Percentiles rank a stretch among this genome's conserved stretches.
Evolutionary conservation across 257 asterid genomes (phyloP).

Genomic region (Solanum microdontum): DNA sequence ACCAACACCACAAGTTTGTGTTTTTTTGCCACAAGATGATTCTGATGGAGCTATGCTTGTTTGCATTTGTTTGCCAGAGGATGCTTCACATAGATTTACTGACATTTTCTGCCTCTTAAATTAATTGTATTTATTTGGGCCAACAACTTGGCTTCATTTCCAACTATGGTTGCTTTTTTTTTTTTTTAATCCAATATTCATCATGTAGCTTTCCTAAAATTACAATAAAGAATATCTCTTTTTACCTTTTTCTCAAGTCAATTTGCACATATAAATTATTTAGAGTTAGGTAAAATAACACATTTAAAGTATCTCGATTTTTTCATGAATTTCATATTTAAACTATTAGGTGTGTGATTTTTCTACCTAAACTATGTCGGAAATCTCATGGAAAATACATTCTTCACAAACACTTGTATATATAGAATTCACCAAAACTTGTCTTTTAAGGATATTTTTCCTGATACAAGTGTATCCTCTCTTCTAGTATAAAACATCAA

Average conservation of each 20-base stretch:
- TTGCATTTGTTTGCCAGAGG: constrained; percentile 84
- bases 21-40: constrained; percentile 51
- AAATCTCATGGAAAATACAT: neutral
- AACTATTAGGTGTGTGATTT: neutral
- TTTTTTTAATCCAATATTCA: neutral
- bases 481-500: too few species aligned
- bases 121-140: neutral
- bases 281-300: neutral
- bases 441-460: too few species aligned
- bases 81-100: constrained; percentile 38
- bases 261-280: neutral
- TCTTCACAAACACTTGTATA: too few species aligned
- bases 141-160: neutral
- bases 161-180: neutral
- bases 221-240: neutral
- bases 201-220: neutral
- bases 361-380: neutral
- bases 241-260: neutral
- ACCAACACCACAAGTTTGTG: constrained; percentile 82
- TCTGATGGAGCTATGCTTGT: constrained; percentile 56
- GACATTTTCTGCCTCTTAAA: constrained; percentile 23
- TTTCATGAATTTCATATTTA: neutral
- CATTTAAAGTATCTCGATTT: neutral
- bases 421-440: too few species aligned
- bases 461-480: too few species aligned